Evolutionary conservation across 352 stramenopile species (phyloP).

Genomic region (Globisporangium cylindrosporum): DNA sequence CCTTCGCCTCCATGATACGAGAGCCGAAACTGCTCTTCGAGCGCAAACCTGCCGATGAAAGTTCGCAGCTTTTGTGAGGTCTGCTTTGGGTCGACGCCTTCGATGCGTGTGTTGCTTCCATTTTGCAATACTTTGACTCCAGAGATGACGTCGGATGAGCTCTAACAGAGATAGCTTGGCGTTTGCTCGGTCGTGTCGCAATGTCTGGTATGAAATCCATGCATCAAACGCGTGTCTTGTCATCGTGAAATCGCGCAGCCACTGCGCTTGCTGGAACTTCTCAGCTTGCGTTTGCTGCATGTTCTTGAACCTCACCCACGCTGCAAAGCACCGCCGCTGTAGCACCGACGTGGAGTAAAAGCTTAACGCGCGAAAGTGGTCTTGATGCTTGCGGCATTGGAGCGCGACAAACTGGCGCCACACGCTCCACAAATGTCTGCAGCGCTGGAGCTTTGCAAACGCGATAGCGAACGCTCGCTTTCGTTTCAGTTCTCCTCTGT

Average conservation of each 20-base stretch:
- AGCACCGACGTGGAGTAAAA: slow-evolving; percentile 32
- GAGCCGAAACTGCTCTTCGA: background rate
- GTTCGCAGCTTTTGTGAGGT: background rate
- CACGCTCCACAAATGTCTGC: slow-evolving; percentile 14
- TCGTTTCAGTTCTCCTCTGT: slow-evolving; percentile 12
- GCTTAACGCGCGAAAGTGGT: slow-evolving; percentile 22
- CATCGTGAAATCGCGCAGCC: background rate
- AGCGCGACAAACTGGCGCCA: slow-evolving; percentile 23
- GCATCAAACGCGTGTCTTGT: background rate
- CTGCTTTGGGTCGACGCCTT: background rate
- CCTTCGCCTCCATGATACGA: slow-evolving; percentile 22
- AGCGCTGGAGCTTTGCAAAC: slow-evolving; percentile 12
- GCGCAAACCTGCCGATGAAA: background rate
- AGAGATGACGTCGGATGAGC: background rate
- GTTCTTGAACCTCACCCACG: slow-evolving; percentile 6
- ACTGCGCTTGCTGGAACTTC: background rate
- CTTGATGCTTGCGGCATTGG: slow-evolving; percentile 25
- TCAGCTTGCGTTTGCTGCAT: slow-evolving; percentile 2
- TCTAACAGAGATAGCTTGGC: background rate
- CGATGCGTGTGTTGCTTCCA: background rate
- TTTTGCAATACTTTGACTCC: slow-evolving; percentile 1
- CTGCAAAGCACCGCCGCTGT: slow-evolving; percentile 20
- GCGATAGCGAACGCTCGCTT: background rate
- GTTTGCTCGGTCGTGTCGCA: background rate
- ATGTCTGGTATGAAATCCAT: slow-evolving; percentile 5